Conservation (phyloP, 2,329 filamentous ascomycete genomes). For the Coniella vitis region DNA sequence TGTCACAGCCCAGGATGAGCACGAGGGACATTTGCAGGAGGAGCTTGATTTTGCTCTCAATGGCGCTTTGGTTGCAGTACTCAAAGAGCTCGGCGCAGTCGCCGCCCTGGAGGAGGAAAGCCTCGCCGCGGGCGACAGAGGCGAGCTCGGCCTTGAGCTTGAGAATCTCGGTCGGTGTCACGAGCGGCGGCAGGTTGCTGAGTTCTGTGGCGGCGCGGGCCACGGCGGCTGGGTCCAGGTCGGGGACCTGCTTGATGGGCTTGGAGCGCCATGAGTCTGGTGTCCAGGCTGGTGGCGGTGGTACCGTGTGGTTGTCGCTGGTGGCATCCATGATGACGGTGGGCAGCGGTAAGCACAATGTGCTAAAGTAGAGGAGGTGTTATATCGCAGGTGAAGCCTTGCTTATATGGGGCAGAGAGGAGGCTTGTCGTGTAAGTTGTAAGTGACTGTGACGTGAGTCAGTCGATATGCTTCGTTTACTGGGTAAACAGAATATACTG, state of each 20-base stretch:
- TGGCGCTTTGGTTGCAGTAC: slow-evolving; percentile 83
- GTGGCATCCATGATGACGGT: slow-evolving; percentile 3
- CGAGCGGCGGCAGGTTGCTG: slow-evolving; percentile 64
- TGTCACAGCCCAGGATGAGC: slow-evolving; percentile 77
- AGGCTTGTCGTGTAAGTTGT: too few species aligned
- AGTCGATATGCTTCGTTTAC: too few species aligned
- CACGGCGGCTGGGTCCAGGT: slow-evolving; percentile 56
- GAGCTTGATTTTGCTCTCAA: slow-evolving; percentile 95
- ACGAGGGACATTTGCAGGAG: slow-evolving; percentile 96
- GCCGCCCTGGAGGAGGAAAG: slow-evolving; percentile 90
- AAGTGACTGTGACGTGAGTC: too few species aligned
- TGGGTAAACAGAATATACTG: too few species aligned
- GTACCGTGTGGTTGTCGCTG: slow-evolving; percentile 9
- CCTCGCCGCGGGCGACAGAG: slow-evolving; percentile 83
- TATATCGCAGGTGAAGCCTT: too few species aligned
- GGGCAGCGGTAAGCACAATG: background rate
- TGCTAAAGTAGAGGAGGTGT: too few species aligned
- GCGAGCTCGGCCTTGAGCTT: slow-evolving; percentile 70
- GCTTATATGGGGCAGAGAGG: too few species aligned
- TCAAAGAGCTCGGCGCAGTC: slow-evolving; percentile 97
- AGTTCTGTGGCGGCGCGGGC: slow-evolving; percentile 58
- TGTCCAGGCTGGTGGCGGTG: slow-evolving; percentile 36
- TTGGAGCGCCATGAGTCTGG: slow-evolving; percentile 68
- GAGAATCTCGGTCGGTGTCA: slow-evolving; percentile 73
- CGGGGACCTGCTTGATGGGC: slow-evolving; percentile 70